These are phyloP conservation scores for Trichoderma arundinaceum DNA, from an alignment of 2,329 filamentous ascomycete genomes.

Conservation along the genomic window DNA sequence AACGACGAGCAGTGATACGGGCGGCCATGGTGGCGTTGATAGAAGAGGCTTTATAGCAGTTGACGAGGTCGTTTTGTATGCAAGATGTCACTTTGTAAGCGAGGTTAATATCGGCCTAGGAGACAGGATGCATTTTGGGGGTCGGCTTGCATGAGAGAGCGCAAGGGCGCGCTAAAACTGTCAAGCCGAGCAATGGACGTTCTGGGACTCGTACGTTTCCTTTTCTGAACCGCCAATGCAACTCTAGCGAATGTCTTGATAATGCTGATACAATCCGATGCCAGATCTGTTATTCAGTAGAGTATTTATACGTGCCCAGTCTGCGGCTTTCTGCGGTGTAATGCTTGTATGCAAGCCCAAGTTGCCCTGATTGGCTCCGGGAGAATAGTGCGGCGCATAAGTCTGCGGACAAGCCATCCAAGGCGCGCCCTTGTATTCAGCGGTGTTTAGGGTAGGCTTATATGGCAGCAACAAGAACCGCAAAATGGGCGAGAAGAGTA, in stretches of 20 bases:
- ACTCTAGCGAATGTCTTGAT: too few relatives aligned
- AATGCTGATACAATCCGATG: background rate
- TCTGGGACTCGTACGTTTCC: too few relatives aligned
- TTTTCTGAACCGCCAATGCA: too few relatives aligned
- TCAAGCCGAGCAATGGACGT: background rate
- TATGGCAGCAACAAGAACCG: too few relatives aligned
- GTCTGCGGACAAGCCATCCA: background rate
- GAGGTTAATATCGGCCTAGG: conserved; percentile 9
- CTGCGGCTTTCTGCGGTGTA: too few relatives aligned
- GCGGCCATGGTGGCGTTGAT: conserved; percentile 26
- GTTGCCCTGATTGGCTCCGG: background rate
- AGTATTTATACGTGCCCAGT: background rate
- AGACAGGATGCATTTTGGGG: background rate
- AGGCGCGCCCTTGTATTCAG: conserved; percentile 15
- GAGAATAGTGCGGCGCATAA: background rate
- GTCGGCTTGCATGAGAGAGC: background rate
- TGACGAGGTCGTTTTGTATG: background rate
- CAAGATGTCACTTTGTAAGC: background rate
- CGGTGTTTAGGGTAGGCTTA: background rate
- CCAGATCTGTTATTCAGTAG: background rate
- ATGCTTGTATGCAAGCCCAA: background rate
- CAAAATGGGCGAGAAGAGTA: too few relatives aligned
- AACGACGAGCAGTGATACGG: conserved; percentile 31
- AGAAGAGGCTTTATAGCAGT: background rate
- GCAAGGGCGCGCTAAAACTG: conserved; percentile 12